Evolutionary conservation across 257 asterid species (phyloP).

Genomic region (Lycium ferocissimum): DNA sequence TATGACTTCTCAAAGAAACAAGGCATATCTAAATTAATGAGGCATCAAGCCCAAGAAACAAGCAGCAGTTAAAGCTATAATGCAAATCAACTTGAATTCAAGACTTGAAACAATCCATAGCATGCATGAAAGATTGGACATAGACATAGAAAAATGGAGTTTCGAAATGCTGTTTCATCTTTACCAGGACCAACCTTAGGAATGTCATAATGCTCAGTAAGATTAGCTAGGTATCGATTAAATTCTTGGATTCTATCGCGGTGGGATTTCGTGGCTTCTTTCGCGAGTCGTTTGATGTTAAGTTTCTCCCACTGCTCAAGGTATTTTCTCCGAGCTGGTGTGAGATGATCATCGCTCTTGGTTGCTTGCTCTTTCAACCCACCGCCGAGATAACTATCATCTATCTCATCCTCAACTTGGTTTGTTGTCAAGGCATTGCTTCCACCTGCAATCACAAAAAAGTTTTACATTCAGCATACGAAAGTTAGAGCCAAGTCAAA

Average conservation of each 20-base stretch:
- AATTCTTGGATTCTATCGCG: conserved; percentile 58
- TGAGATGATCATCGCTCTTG: conserved; percentile 37
- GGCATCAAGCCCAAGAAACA: not conserved
- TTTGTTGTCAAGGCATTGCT: not conserved
- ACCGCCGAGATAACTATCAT: too few species aligned
- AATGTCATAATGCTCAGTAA: conserved; percentile 63
- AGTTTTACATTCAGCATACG: not conserved
- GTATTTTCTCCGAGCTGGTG: conserved; percentile 59
- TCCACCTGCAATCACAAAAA: not conserved
- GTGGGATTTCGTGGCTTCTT: too few species aligned
- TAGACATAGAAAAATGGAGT: not conserved
- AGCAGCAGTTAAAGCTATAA: not conserved
- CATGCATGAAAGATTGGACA: too few species aligned
- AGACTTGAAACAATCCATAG: not conserved
- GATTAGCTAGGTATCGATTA: conserved; percentile 57
- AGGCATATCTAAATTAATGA: not conserved
- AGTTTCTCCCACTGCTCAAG: conserved; percentile 49
- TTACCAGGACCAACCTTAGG: conserved; percentile 67
- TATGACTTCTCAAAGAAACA: not conserved
- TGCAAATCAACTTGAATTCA: not conserved
- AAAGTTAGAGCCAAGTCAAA: conserved; percentile 10
- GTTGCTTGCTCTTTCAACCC: conserved; percentile 12
- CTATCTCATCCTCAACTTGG: not conserved
- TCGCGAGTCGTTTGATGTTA: conserved; percentile 49
- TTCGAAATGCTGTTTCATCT: conserved; percentile 3